phyloP scores from a whole-genome alignment of 768 basidiomycete species.

The Stropharia rugosoannulata region DNA sequence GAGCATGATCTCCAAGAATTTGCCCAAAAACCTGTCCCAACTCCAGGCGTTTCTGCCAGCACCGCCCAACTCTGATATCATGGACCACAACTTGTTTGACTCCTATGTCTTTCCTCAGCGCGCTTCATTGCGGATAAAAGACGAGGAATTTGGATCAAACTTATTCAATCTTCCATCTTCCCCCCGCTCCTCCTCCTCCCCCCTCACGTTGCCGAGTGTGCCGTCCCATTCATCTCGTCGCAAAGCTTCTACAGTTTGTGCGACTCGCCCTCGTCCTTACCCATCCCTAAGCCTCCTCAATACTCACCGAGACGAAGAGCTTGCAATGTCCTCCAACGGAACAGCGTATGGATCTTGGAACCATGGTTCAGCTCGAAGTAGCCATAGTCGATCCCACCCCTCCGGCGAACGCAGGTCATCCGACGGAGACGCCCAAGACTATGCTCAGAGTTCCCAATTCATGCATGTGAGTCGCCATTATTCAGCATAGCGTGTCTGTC shows the following conservation, averaged over 20 bases:
- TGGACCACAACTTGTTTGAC: conserved; percentile 37
- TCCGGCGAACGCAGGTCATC: conserved; percentile 36
- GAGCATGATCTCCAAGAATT: conserved; percentile 22
- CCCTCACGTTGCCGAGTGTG: conserved; percentile 24
- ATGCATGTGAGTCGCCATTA: conserved; percentile 27
- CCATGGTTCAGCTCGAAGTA: conserved; percentile 25
- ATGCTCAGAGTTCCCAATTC: conserved; percentile 26
- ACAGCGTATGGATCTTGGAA: conserved; percentile 33
- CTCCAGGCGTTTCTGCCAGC: conserved; percentile 27
- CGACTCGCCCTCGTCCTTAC: conserved; percentile 35
- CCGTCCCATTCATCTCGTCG: conserved; percentile 29
- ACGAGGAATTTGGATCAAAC: conserved; percentile 36
- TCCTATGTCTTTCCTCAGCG: conserved; percentile 21
- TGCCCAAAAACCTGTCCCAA: conserved; percentile 23
- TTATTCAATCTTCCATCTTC: conserved; percentile 34
- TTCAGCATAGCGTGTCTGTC: not conserved
- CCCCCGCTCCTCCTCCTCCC: conserved; percentile 21
- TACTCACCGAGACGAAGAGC: conserved; percentile 28
- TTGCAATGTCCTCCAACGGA: conserved; percentile 34
- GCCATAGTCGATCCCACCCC: conserved; percentile 28
- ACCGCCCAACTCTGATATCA: conserved; percentile 39
- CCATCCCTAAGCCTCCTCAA: conserved; percentile 28
- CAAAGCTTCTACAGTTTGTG: conserved; percentile 28
- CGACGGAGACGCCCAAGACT: conserved; percentile 35
- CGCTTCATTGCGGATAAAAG: conserved; percentile 41